Evolutionary conservation across 495 filamentous ascomycete genomes (phyloP), one percentile per base, ranked within the genome.

Genomic region (Margaritispora aquatica): DNA sequence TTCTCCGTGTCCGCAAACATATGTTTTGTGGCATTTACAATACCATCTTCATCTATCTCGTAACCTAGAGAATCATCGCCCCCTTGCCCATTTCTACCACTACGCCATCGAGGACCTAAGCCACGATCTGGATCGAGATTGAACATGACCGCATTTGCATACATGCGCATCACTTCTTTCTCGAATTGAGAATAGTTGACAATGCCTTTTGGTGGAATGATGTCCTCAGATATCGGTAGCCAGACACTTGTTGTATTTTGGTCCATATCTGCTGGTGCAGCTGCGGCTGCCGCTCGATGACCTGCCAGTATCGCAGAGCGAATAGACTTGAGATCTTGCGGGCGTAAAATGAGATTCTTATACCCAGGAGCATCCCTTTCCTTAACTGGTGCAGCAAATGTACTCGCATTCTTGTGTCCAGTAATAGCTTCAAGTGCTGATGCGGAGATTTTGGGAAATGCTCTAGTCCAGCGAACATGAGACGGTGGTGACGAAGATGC

Each of bases 141-240:
- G 79, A 91, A 98, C 94, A 97, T 97, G 67, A 96, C 85, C 15
- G 93, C 93, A 66, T 98, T 98, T 52, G 89, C 87, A 67, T 97
- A 97, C 88, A 97, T 96, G 64, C 93, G 88, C 62, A 94, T 90
- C n/a, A 98, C 71, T 68, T 97, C 93, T 63, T 93, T 91, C 68
- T 98, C 94, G 15, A 98, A 77, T 69, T 98, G 94, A 2, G 85
- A 81, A n/a, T 85, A 89, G 73, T 97, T 98, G 69, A 98, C 88
- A 58, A 98, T 95, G 4, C 84, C 90, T 65, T 86, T 88, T 1
- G 94, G 94, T 19, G 94, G 93, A 15, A 92, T 74, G 46, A 96
- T 73, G 46, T 95, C 86, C 50, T 85, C 80, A 2, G 76, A 86
- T 53, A 87, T 83, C 1, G 85, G 86, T 13, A 95, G 74, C 75